phyloP scores from a whole-genome alignment of 352 stramenopile genomes.

The Vaucheria bursata region DNA sequence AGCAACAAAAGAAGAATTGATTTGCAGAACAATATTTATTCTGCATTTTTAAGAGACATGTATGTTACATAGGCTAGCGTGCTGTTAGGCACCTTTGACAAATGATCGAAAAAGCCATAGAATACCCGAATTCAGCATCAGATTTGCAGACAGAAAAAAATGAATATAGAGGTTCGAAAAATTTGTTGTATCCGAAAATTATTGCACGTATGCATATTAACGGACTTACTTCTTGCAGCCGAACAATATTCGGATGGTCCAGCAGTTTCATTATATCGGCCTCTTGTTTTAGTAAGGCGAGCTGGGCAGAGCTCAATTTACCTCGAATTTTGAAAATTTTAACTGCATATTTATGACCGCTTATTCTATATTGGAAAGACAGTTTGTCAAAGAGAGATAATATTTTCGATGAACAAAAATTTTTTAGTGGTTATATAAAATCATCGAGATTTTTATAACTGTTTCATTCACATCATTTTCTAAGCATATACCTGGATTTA shows the following conservation, averaged over 20 bases:
- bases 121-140: not conserved
- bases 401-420: not conserved
- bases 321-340: not conserved
- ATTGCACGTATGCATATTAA: not conserved
- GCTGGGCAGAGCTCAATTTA: not conserved
- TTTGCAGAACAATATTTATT: no score
- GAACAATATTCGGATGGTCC: not conserved
- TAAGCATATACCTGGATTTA: not conserved
- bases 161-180: not conserved
- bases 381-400: not conserved
- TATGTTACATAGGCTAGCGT: not conserved
- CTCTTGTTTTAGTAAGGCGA: not conserved
- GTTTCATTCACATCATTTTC: not conserved
- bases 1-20: no score
- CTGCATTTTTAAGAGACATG: not conserved
- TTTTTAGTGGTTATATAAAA: not conserved
- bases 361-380: not conserved
- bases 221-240: not conserved
- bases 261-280: not conserved
- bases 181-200: not conserved
- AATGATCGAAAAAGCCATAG: not conserved
- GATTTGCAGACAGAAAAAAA: not conserved
- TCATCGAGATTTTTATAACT: not conserved
- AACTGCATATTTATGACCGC: not conserved
- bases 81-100: not conserved